Conservation (phyloP, 805 yeast genomes). For the Ogataea pignaliae region DNA sequence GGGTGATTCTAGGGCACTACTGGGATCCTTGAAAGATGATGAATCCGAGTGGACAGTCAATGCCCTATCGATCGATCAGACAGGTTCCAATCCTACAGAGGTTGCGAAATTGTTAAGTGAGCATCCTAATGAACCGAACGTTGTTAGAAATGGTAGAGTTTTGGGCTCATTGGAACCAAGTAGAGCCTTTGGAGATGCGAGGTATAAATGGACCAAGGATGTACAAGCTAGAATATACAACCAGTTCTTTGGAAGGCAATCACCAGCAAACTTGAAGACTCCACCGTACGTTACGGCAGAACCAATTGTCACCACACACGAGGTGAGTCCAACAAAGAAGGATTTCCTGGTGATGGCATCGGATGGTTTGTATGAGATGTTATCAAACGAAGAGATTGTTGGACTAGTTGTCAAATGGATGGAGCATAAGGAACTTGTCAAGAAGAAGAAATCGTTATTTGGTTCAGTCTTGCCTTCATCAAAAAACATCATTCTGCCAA, state of each 20-base stretch:
- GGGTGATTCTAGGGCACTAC: conserved; percentile 91
- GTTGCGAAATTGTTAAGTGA: conserved; percentile 76
- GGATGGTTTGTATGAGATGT: conserved; percentile 90
- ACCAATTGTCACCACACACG: conserved; percentile 84
- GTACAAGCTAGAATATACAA: conserved; percentile 71
- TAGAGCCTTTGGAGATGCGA: conserved; percentile 95
- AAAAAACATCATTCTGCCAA: conserved; percentile 46
- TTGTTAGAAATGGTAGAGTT: conserved; percentile 80
- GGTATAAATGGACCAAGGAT: conserved; percentile 75
- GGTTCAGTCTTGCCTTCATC: conserved; percentile 35
- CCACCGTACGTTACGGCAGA: conserved; percentile 98
- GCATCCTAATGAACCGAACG: conserved; percentile 89
- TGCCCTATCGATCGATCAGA: conserved; percentile 85
- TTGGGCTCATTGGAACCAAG: conserved; percentile 93
- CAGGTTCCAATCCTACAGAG: conserved; percentile 87
- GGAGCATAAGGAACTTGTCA: conserved; percentile 63
- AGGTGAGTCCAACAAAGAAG: conserved; percentile 62
- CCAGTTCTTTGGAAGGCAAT: conserved; percentile 74
- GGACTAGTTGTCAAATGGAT: conserved; percentile 93
- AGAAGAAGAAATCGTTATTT: conserved; percentile 41
- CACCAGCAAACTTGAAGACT: conserved; percentile 69
- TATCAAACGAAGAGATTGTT: conserved; percentile 88
- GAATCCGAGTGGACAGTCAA: conserved; percentile 79
- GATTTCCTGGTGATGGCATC: conserved; percentile 90
- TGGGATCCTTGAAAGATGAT: conserved; percentile 62